Evolutionary conservation across 192 early-diverging fungal species (phyloP).

Genomic region (Podochytrium sp.): DNA sequence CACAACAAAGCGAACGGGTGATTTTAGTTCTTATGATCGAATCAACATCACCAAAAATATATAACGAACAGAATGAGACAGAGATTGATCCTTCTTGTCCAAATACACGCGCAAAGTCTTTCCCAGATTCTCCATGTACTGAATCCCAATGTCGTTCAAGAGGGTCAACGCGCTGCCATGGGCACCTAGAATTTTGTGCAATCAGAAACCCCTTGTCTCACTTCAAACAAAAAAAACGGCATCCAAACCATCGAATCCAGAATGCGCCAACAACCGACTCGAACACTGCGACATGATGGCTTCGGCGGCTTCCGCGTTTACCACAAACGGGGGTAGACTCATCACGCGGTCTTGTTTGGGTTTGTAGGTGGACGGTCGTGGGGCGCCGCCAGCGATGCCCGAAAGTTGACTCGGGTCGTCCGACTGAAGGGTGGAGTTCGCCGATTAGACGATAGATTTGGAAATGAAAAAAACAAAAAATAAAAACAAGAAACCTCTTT

Average conservation of each 20-base stretch:
- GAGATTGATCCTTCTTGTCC: slow-evolving; percentile 73
- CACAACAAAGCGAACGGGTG: no score
- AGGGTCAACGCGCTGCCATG: slow-evolving; percentile 66
- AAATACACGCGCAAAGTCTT: slow-evolving; percentile 76
- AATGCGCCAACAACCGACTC: slow-evolving; percentile 77
- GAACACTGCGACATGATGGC: slow-evolving; percentile 63
- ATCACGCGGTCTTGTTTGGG: neutral
- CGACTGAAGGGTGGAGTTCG: no score
- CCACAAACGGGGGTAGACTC: slow-evolving; percentile 48
- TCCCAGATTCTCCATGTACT: slow-evolving; percentile 85
- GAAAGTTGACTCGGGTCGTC: neutral
- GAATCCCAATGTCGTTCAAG: slow-evolving; percentile 76
- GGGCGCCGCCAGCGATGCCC: no score
- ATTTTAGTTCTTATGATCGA: neutral
- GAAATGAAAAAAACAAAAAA: neutral
- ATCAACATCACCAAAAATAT: neutral
- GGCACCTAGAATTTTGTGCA: slow-evolving; percentile 36
- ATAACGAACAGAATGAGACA: slow-evolving; percentile 49
- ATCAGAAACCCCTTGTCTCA: neutral
- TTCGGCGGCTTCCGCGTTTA: slow-evolving; percentile 63
- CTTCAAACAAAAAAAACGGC: neutral
- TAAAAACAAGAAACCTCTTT: neutral
- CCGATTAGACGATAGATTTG: no score
- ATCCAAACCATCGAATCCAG: slow-evolving; percentile 81
- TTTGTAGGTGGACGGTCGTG: neutral